A percentile compares a stretch with the other conserved stretches of the same genome.
These are phyloP conservation scores for Capillidium heterosporum DNA, from an alignment of 371 early-diverging fungal species.

Conservation along the genomic window DNA sequence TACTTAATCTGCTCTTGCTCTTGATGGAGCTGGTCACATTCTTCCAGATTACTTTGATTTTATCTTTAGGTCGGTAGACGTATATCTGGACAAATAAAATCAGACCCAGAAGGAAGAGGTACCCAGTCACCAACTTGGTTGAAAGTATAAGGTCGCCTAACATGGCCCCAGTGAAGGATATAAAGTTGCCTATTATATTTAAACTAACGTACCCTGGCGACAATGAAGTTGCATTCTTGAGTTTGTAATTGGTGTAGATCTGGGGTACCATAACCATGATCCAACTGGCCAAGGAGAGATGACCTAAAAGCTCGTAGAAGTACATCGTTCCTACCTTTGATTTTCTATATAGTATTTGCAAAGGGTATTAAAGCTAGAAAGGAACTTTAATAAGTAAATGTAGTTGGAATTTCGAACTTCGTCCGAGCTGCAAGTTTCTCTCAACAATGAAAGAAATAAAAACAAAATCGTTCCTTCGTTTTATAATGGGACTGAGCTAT, in stretches of 20 bases:
- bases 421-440: too few relatives aligned
- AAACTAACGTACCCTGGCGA: conserved; percentile 1
- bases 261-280: neutral
- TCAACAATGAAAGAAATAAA: too few relatives aligned
- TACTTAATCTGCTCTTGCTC: too few relatives aligned
- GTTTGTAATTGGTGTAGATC: conserved; percentile 5
- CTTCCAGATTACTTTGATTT: neutral
- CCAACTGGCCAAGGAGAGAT: neutral
- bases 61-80: neutral
- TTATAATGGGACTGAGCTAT: too few relatives aligned
- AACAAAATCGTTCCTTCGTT: too few relatives aligned
- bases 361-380: too few relatives aligned
- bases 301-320: neutral
- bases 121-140: conserved; percentile 1
- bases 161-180: neutral
- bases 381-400: too few relatives aligned
- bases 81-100: conserved; percentile 1
- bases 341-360: too few relatives aligned
- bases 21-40: too few relatives aligned
- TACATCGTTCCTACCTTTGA: too few relatives aligned
- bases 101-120: neutral
- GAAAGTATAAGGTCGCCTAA: neutral
- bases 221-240: conserved; percentile 1
- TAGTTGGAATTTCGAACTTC: too few relatives aligned
- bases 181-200: neutral